These are phyloP conservation scores for Zizania palustris DNA, from an alignment of 202 grass and related monocot species.

Conservation along the genomic window DNA sequence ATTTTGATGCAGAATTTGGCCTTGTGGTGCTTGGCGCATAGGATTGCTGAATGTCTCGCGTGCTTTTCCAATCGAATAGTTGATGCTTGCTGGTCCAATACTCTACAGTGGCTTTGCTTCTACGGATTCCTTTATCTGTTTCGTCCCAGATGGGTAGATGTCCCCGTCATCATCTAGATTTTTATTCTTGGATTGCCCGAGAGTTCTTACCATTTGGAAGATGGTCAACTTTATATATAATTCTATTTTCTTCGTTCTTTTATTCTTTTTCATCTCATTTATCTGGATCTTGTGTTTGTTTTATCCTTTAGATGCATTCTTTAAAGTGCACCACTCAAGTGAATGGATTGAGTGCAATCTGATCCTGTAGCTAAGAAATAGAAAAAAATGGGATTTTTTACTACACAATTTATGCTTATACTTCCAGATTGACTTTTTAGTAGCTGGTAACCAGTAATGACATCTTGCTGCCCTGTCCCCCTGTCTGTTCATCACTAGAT, in stretches of 20 bases:
- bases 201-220: not conserved
- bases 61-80: not conserved
- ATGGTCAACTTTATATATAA: not conserved
- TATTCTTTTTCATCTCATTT: not conserved
- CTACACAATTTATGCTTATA: not conserved
- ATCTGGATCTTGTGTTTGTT: not conserved
- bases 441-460: not conserved
- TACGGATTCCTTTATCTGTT: not conserved
- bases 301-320: not conserved
- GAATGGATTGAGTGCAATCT: not conserved
- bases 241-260: not conserved
- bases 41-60: slow-evolving; percentile 14
- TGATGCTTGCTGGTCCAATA: not conserved
- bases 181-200: not conserved
- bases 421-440: not conserved
- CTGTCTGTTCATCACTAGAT: slow-evolving; percentile 54
- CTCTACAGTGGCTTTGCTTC: slow-evolving; percentile 21
- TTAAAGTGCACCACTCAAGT: not conserved
- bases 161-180: no score
- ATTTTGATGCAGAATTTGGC: no score
- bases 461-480: not conserved
- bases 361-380: not conserved
- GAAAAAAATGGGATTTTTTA: not conserved
- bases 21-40: not conserved
- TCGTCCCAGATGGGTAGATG: not conserved